A percentile compares a stretch with the other conserved stretches of the same genome.
Conservation (phyloP, 192 early-diverging fungal genomes). For the Podochytrium sp. region DNA sequence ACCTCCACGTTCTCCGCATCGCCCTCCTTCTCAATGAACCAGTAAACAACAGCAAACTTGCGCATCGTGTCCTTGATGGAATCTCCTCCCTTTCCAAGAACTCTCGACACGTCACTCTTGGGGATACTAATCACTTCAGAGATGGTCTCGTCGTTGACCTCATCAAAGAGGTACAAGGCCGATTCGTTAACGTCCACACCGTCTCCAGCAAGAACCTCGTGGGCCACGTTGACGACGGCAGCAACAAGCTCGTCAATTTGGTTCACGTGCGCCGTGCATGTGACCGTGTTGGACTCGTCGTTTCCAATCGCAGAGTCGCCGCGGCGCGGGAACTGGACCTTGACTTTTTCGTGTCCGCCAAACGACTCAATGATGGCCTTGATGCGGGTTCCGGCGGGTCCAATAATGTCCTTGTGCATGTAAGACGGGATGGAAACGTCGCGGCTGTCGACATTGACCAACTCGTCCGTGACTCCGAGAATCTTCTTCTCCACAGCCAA, state of each 20-base stretch:
- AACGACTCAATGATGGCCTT: conserved; percentile 62
- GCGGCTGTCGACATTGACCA: conserved; percentile 62
- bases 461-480: conserved; percentile 51
- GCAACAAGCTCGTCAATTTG: conserved; percentile 27
- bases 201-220: conserved; percentile 32
- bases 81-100: conserved; percentile 40
- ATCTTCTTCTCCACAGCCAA: conserved; percentile 43
- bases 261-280: conserved; percentile 34
- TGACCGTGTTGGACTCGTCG: conserved; percentile 38
- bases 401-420: conserved; percentile 82
- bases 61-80: conserved; percentile 44
- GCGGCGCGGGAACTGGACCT: conserved; percentile 49
- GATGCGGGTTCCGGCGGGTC: conserved; percentile 73
- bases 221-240: conserved; percentile 35
- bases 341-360: conserved; percentile 54
- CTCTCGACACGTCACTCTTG: conserved; percentile 40
- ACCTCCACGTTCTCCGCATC: conserved; percentile 14
- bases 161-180: conserved; percentile 4
- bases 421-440: conserved; percentile 70
- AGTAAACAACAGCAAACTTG: conserved; percentile 39
- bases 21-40: conserved; percentile 26
- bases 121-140: conserved; percentile 30
- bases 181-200: not conserved
- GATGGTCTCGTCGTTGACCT: not conserved
- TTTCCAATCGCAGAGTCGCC: conserved; percentile 26